Base-by-base conservation (phyloP, 306 rosid genomes). In the Gastrolobium bilobum region DNA sequence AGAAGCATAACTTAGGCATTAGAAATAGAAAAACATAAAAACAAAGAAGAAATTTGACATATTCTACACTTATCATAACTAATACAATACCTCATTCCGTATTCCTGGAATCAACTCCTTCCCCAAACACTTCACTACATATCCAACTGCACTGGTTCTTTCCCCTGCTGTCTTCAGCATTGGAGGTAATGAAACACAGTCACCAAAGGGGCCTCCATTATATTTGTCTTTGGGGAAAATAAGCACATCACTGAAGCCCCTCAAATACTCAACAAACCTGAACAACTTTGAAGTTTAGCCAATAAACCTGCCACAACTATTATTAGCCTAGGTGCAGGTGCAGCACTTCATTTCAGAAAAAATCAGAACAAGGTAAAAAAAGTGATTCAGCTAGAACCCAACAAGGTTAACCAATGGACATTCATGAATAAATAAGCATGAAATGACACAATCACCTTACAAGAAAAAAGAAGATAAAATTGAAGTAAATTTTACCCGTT, bases 41-140 rank as follows among this genome's bases (percentile, higher is more conserved):
- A 72, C 43, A 76, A 52, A 38, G 47, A 76, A 7, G 40, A 15
- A 34, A 77, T 31, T 3, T 39, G 38, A 58, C 43, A 65, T 20
- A 29, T 67, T 73, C 35, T 5, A 57, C n/a, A 42, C 46, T 10
- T 43, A 39, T 42, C 30, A 56, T 57, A 73, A 81, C 7, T 53
- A 80, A 84, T 20, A 20, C 26, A 20, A 20, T 91, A 94, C 98
- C 98, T 94, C 98, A n/a, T 92, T 88, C 61, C 97, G 86, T 83
- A 87, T 87, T 79, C 95, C 97, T 42, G 97, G 97, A 85, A 94
- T 87, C 77, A 57, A 47, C 83, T 88, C 89, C 82, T 89, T 90
- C 60, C 93, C 97, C 85, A 94, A 88, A 81, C 78, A 53, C 71
- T 86, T 75, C n/a, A 92, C 33, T 5, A 92, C 97, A 71, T 86